These are phyloP conservation scores for Pinus taeda DNA, from an alignment of 75 land plant genomes.

Conservation along the genomic window DNA sequence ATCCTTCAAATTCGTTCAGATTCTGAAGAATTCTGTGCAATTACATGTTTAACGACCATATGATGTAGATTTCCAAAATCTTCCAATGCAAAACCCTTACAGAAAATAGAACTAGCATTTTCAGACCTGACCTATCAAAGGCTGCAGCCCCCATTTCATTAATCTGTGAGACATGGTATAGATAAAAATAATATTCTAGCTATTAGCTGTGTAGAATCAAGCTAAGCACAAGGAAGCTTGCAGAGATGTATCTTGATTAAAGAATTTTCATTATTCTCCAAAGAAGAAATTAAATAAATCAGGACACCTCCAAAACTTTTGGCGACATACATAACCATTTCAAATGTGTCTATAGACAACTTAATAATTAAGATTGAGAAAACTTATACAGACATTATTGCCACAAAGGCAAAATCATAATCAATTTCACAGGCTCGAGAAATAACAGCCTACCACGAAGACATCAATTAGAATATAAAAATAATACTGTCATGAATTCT, in stretches of 20 bases:
- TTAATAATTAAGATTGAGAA: not conserved
- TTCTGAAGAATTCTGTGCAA: too few relatives aligned
- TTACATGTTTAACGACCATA: too few relatives aligned
- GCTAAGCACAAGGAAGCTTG: not conserved
- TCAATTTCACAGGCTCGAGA: not conserved
- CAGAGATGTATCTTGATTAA: not conserved
- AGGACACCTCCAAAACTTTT: not conserved
- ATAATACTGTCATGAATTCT: slow-evolving; percentile 88
- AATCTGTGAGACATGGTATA: not conserved
- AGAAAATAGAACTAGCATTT: too few relatives aligned
- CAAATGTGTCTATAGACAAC: not conserved
- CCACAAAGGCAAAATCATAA: slow-evolving; percentile 3
- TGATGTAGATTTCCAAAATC: too few relatives aligned
- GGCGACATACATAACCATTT: not conserved
- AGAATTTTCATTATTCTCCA: not conserved
- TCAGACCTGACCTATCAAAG: not conserved
- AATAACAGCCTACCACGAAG: not conserved
- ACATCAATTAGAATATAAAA: slow-evolving; percentile 50
- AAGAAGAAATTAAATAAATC: not conserved
- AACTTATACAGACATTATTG: slow-evolving; percentile 1
- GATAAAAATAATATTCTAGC: not conserved
- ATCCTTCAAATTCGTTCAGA: too few relatives aligned
- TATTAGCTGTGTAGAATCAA: not conserved
- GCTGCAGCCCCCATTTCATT: not conserved
- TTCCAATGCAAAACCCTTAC: too few relatives aligned